phyloP scores from a whole-genome alignment of 495 filamentous ascomycete genomes.

The Hypoxylon cercidicola region DNA sequence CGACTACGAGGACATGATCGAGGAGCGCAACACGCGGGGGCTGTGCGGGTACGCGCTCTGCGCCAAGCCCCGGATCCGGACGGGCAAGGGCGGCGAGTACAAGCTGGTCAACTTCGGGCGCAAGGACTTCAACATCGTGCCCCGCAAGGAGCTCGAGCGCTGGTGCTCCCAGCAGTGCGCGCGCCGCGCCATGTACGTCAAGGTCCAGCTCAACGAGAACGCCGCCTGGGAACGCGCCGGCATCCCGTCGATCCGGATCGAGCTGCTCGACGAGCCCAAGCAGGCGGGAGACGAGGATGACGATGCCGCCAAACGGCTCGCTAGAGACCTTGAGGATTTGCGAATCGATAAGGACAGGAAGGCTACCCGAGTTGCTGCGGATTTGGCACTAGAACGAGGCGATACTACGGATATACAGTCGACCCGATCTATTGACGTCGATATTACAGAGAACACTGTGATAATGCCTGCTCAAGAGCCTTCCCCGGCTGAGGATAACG shows the following conservation, averaged over 20 bases:
- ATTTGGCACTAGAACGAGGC: constrained; percentile 66
- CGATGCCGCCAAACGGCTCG: constrained; percentile 19
- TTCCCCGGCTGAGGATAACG: constrained; percentile 45
- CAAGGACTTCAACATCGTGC: constrained; percentile 63
- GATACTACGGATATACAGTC: constrained; percentile 40
- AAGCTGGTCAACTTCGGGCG: constrained; percentile 58
- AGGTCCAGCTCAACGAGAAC: constrained; percentile 82
- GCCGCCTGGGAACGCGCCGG: constrained; percentile 78
- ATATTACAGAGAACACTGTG: constrained; percentile 61
- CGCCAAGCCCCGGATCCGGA: constrained; percentile 61
- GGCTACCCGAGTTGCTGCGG: constrained; percentile 47
- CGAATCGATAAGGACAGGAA: constrained; percentile 52
- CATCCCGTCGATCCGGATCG: constrained; percentile 56
- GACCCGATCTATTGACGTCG: constrained; percentile 46
- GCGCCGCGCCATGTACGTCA: constrained; percentile 79
- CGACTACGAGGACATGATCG: constrained; percentile 87
- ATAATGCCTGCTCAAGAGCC: constrained; percentile 47
- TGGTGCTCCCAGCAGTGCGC: constrained; percentile 90
- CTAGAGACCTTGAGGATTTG: constrained; percentile 51
- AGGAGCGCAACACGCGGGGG: constrained; percentile 82
- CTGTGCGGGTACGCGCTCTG: constrained; percentile 88
- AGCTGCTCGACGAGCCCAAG: constrained; percentile 64
- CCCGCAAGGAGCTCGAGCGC: constrained; percentile 75
- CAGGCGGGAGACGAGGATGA: constrained; percentile 28
- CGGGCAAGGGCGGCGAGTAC: constrained; percentile 57